Evolutionary conservation across 345 rosid species (phyloP).

Genomic region (Brassica rapa): DNA sequence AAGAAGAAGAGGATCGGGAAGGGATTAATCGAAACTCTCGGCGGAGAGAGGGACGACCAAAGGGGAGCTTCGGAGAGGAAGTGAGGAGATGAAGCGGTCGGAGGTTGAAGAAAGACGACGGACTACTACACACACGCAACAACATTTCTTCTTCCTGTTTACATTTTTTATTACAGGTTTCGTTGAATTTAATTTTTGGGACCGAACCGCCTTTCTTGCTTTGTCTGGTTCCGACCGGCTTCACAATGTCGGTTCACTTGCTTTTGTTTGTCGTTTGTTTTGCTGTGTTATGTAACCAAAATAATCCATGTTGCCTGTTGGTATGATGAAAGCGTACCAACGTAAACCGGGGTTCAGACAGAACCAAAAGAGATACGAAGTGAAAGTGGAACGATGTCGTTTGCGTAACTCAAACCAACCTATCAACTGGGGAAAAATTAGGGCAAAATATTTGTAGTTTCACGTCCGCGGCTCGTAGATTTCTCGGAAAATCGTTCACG

Average conservation of each 20-base stretch:
- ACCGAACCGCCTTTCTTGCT: slow-evolving; percentile 34
- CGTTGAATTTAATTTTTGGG: slow-evolving; percentile 16
- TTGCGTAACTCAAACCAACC: slow-evolving; percentile 39
- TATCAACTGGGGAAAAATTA: slow-evolving; percentile 39
- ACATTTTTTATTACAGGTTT: slow-evolving; percentile 16
- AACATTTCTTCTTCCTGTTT: slow-evolving; percentile 28
- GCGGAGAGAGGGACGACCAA: slow-evolving; percentile 37
- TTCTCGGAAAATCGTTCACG: slow-evolving; percentile 33
- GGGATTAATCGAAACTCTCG: slow-evolving; percentile 31
- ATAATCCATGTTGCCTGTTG: neutral
- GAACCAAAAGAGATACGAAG: slow-evolving; percentile 30
- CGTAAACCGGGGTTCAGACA: slow-evolving; percentile 23
- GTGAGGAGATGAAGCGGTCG: slow-evolving; percentile 47
- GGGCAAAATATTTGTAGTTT: slow-evolving; percentile 37
- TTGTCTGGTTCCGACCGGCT: neutral
- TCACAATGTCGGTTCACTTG: slow-evolving; percentile 7
- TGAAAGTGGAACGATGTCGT: slow-evolving; percentile 36
- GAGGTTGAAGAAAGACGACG: slow-evolving; percentile 48
- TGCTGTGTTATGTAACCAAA: neutral
- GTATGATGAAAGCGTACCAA: slow-evolving; percentile 9
- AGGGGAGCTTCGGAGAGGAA: slow-evolving; percentile 23
- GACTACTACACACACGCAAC: slow-evolving; percentile 32
- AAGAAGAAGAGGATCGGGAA: slow-evolving; percentile 23
- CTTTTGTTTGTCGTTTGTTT: neutral
- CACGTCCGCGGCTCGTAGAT: slow-evolving; percentile 44